phyloP scores from a whole-genome alignment of 805 yeast genomes.

The Hanseniaspora meyeri region DNA sequence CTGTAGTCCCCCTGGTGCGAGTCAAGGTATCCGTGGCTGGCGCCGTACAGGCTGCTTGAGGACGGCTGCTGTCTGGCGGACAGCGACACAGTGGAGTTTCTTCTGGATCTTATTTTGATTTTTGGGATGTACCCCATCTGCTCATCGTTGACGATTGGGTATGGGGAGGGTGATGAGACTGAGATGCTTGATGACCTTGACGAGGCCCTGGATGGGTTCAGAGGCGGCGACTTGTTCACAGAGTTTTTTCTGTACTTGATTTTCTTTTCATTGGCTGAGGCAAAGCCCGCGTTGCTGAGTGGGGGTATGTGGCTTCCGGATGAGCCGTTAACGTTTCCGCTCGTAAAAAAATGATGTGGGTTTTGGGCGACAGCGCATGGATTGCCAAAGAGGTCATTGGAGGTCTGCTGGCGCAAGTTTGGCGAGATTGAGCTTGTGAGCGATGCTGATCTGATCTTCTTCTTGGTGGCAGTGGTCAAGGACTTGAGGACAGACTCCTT shows the following conservation, averaged over 20 bases:
- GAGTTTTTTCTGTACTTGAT: constrained; percentile 8
- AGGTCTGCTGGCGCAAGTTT: constrained; percentile 8
- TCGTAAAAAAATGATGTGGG: not conserved
- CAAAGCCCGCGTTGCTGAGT: not conserved
- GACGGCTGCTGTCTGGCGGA: constrained; percentile 12
- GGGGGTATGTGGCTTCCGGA: not conserved
- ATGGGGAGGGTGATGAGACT: constrained; percentile 20
- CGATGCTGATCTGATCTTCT: not conserved
- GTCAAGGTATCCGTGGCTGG: not conserved
- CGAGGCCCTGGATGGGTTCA: constrained; percentile 22
- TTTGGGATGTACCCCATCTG: constrained; percentile 29
- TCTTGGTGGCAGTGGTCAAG: not conserved
- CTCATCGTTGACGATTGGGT: constrained; percentile 17
- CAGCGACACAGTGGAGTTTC: constrained; percentile 21
- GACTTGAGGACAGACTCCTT: not conserved
- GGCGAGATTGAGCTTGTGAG: not conserved
- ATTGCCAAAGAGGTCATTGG: not conserved
- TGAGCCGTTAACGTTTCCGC: not conserved
- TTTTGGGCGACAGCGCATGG: not conserved
- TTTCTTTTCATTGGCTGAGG: not conserved
- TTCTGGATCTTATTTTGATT: constrained; percentile 27
- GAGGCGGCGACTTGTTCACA: constrained; percentile 16
- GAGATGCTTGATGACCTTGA: constrained; percentile 14
- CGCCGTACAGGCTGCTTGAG: not conserved
- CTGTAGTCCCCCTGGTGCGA: not conserved